phyloP scores from a whole-genome alignment of 805 yeast species.

The Candida tibetensis region DNA sequence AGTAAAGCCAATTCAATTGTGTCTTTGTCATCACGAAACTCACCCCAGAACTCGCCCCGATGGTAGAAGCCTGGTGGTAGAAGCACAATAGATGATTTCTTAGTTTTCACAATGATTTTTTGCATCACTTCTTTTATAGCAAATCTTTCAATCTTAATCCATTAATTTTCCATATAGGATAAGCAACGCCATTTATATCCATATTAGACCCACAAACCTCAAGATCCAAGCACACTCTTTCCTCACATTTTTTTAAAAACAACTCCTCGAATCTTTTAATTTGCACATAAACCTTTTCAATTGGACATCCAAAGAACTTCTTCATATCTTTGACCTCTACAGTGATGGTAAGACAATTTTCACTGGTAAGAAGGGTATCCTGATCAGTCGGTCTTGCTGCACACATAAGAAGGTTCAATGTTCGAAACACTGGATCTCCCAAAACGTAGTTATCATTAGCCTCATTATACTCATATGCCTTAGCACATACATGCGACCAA shows the following conservation, averaged over 20 bases:
- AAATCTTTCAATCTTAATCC: not conserved
- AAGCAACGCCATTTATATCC: not conserved
- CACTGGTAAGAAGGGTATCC: slow-evolving; percentile 6
- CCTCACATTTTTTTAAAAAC: not conserved
- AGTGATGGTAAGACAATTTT: slow-evolving; percentile 14
- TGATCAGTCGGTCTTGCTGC: slow-evolving; percentile 8
- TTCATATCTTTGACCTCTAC: slow-evolving; percentile 14
- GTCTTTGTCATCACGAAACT: not conserved
- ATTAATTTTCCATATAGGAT: not conserved
- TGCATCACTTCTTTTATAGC: too few relatives aligned
- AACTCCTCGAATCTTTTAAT: not conserved
- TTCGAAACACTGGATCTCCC: slow-evolving; percentile 24
- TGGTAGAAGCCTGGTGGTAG: too few relatives aligned
- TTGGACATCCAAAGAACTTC: slow-evolving; percentile 9
- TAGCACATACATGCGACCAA: slow-evolving; percentile 26
- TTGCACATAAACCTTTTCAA: slow-evolving; percentile 15
- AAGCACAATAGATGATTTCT: too few relatives aligned
- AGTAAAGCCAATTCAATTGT: slow-evolving; percentile 8
- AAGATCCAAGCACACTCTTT: not conserved
- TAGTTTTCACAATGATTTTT: too few relatives aligned
- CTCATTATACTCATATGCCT: slow-evolving; percentile 17
- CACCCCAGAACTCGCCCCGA: not conserved
- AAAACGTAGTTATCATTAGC: slow-evolving; percentile 7
- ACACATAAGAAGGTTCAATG: slow-evolving; percentile 24
- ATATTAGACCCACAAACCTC: not conserved